A percentile compares a stretch with the other conserved stretches of the same genome.
These are phyloP conservation scores for Phytophthora lateralis DNA, from an alignment of 352 stramenopile genomes.

Conservation along the genomic window DNA sequence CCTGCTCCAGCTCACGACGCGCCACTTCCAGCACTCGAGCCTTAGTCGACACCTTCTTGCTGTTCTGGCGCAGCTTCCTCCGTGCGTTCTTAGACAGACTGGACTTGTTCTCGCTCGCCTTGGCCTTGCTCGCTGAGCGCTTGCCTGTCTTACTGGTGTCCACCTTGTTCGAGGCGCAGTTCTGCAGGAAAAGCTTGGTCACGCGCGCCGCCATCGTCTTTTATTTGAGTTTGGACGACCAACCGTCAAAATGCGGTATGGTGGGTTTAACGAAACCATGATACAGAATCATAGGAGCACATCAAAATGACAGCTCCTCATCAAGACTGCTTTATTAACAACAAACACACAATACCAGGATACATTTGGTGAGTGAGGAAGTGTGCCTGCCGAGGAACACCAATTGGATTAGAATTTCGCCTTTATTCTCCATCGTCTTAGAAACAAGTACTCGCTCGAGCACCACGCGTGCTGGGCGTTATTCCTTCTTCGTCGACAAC, in stretches of 20 bases:
- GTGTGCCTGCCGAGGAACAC: conserved; percentile 18
- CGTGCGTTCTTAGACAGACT: conserved; percentile 26
- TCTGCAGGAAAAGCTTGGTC: conserved; percentile 79
- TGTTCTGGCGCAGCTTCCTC: conserved; percentile 34
- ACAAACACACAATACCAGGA: neutral
- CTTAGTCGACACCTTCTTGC: conserved; percentile 36
- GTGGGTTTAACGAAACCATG: neutral
- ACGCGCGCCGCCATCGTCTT: conserved; percentile 60
- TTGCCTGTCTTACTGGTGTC: conserved; percentile 21
- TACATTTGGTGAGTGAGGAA: conserved; percentile 15
- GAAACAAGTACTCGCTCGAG: conserved; percentile 45
- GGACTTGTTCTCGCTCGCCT: neutral
- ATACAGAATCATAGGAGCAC: too few species aligned
- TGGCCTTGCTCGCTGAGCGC: conserved; percentile 10
- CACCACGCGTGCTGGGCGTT: conserved; percentile 6
- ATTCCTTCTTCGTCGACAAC: conserved; percentile 39
- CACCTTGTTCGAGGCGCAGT: conserved; percentile 38
- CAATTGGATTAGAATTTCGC: conserved; percentile 77
- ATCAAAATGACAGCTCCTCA: too few species aligned
- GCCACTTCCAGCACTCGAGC: conserved; percentile 64
- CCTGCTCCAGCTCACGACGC: conserved; percentile 51
- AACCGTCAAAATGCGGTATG: conserved; percentile 24
- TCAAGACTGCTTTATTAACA: too few species aligned
- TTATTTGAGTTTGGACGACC: conserved; percentile 12
- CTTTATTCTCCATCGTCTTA: conserved; percentile 87